These are phyloP conservation scores for Cyberlindnera amylophila DNA, from an alignment of 805 yeast species.

Conservation along the genomic window DNA sequence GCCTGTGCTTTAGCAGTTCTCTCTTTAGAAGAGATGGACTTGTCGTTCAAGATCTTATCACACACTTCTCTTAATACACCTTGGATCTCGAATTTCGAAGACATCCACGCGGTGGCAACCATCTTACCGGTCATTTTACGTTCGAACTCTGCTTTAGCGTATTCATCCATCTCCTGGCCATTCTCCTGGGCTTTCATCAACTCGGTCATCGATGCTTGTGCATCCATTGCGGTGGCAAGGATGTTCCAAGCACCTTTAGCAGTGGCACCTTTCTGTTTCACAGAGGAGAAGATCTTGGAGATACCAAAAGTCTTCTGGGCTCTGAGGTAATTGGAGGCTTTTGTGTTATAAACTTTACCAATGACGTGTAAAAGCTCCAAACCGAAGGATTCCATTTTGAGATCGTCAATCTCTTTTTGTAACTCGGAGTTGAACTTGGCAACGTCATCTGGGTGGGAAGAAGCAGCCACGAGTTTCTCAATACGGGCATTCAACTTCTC, in stretches of 20 bases:
- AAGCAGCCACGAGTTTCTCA: constrained; percentile 41
- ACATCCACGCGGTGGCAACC: constrained; percentile 92
- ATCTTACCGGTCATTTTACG: constrained; percentile 82
- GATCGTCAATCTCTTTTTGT: constrained; percentile 62
- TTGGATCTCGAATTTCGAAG: constrained; percentile 82
- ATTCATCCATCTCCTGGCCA: constrained; percentile 49
- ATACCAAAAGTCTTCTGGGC: constrained; percentile 84
- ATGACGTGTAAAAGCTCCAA: constrained; percentile 79
- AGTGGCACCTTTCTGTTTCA: constrained; percentile 79
- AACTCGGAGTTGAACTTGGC: constrained; percentile 48
- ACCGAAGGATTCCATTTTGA: constrained; percentile 95
- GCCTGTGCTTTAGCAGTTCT: constrained; percentile 79
- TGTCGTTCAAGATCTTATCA: constrained; percentile 71
- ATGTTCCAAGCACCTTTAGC: constrained; percentile 83
- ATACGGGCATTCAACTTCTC: constrained; percentile 45
- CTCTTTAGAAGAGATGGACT: constrained; percentile 52
- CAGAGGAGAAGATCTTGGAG: constrained; percentile 74
- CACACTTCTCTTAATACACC: constrained; percentile 78
- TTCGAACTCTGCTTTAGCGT: constrained; percentile 73
- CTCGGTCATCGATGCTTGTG: constrained; percentile 73
- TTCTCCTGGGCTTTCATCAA: constrained; percentile 66
- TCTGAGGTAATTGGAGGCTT: constrained; percentile 69
- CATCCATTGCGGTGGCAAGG: constrained; percentile 80
- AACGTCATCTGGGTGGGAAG: constrained; percentile 44
- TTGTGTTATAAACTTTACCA: constrained; percentile 72